These are phyloP conservation scores for Eimeria tenella DNA, from an alignment of 169 alveolate species.

Conservation along the genomic window DNA sequence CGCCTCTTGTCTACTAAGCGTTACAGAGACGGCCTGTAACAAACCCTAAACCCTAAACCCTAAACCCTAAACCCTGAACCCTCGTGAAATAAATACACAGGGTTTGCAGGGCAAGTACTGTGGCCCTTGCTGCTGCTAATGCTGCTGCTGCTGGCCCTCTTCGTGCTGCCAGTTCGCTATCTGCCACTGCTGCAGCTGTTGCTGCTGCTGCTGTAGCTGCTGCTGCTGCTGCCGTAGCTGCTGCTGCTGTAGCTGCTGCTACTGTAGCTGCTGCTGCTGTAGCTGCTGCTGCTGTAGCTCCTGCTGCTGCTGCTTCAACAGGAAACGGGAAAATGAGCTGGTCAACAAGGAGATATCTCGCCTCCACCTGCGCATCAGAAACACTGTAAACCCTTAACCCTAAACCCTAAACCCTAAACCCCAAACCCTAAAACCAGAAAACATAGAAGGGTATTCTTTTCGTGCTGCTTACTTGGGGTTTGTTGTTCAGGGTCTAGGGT, in stretches of 20 bases:
- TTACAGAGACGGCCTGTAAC: too few relatives aligned
- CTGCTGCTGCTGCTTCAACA: background rate
- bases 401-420: background rate
- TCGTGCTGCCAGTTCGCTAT: background rate
- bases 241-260: background rate
- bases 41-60: conserved; percentile 5
- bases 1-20: too few relatives aligned
- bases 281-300: background rate
- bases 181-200: background rate
- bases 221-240: background rate
- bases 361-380: background rate
- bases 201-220: background rate
- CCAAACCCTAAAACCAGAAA: background rate
- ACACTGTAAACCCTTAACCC: background rate
- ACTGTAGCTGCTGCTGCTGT: background rate
- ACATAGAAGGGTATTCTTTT: too few relatives aligned
- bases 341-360: background rate
- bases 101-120: too few relatives aligned
- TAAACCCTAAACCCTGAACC: conserved; percentile 1
- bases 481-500: background rate
- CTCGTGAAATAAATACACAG: background rate
- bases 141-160: background rate
- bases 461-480: background rate
- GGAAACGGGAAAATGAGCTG: background rate
- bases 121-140: too few relatives aligned